Percentiles rank a stretch among this genome's conserved stretches.
Evolutionary conservation across 1,284 basidiomycete genomes (phyloP).

Genomic region (Hymenochaete sp.): DNA sequence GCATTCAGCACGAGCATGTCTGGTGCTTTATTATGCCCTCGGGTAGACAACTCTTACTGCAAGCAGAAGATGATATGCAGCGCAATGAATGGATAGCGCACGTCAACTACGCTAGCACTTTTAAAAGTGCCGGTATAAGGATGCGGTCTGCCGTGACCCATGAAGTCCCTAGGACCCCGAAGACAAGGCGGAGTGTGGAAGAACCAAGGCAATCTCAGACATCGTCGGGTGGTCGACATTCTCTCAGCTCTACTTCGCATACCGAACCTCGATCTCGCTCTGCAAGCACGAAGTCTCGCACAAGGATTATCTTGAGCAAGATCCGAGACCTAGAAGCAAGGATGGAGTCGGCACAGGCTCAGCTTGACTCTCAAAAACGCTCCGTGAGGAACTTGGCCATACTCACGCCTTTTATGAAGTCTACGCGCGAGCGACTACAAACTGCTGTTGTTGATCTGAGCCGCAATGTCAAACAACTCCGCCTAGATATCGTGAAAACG

Average conservation of each 20-base stretch:
- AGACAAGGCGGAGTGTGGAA: background rate
- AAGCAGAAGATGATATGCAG: constrained; percentile 63
- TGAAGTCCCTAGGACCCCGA: constrained; percentile 22
- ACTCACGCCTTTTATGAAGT: constrained; percentile 78
- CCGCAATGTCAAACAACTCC: constrained; percentile 54
- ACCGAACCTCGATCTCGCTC: constrained; percentile 19
- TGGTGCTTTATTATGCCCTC: constrained; percentile 75
- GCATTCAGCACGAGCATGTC: constrained; percentile 53
- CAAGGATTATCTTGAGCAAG: constrained; percentile 51
- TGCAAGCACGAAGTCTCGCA: constrained; percentile 40
- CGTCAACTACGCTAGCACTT: constrained; percentile 92
- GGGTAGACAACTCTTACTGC: constrained; percentile 77
- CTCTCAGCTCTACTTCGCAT: constrained; percentile 8
- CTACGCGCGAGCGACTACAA: constrained; percentile 71
- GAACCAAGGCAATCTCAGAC: background rate
- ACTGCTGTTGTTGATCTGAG: constrained; percentile 56
- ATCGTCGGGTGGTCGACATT: background rate
- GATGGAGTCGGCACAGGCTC: constrained; percentile 47
- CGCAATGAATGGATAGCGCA: constrained; percentile 88
- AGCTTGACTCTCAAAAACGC: constrained; percentile 66
- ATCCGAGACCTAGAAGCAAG: constrained; percentile 55
- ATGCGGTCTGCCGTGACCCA: constrained; percentile 73
- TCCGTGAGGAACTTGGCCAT: constrained; percentile 77
- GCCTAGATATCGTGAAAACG: constrained; percentile 69
- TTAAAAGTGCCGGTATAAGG: constrained; percentile 79